Percentiles rank a stretch among this genome's conserved stretches.
Conservation (phyloP, 169 alveolate genomes). For the Hepatocystis sp. region DNA sequence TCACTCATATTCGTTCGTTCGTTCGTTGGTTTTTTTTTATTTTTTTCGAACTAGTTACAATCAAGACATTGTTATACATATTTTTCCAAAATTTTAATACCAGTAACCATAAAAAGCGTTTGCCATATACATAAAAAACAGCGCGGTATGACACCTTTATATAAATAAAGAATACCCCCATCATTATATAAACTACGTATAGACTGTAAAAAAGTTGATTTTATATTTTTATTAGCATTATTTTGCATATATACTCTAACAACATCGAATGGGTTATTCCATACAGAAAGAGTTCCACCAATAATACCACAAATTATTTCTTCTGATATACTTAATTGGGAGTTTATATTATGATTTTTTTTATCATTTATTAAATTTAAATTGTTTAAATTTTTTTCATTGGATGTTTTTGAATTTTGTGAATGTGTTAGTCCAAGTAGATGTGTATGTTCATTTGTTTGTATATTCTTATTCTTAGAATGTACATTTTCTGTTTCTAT, state of each 20-base stretch:
- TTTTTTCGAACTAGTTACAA: no score
- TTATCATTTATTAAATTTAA: neutral
- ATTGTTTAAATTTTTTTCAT: neutral
- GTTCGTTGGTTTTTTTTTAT: no score
- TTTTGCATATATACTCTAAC: constrained; percentile 86
- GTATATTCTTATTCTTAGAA: neutral
- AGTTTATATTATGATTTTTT: neutral
- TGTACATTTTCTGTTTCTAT: neutral
- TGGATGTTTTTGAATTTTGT: neutral
- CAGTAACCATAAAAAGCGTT: constrained; percentile 85
- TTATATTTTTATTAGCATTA: constrained; percentile 83
- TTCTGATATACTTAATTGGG: constrained; percentile 17
- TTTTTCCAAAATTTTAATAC: constrained; percentile 71
- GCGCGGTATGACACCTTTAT: constrained; percentile 84
- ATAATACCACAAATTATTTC: constrained; percentile 77
- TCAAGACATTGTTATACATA: neutral
- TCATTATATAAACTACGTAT: constrained; percentile 50
- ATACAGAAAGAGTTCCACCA: constrained; percentile 85
- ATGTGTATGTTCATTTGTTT: neutral
- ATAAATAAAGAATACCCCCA: constrained; percentile 78
- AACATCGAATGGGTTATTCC: constrained; percentile 89
- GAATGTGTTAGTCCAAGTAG: neutral
- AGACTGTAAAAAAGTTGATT: constrained; percentile 29
- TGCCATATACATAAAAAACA: constrained; percentile 85
- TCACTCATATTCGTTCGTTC: no score